Evolutionary conservation across 345 rosid species (phyloP), one percentile per base, ranked within the genome.

Genomic region (Gossypium thurberi): DNA sequence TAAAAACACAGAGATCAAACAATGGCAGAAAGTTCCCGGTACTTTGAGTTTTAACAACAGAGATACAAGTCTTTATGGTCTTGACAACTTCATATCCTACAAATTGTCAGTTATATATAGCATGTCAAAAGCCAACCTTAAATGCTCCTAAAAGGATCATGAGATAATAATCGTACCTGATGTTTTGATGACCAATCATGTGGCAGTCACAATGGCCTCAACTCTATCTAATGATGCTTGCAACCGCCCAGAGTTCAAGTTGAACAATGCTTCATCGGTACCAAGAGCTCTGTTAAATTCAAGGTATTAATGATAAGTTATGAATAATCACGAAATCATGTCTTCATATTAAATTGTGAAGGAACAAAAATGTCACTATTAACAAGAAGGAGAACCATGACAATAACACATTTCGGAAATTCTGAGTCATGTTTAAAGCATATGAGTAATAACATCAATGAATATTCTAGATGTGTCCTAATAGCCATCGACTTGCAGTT

Each of bases 191-290:
- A 17, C 17, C 25, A 42, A 50, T 83, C 77, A 72, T 20, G 74
- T 77, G 75, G 87, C 86, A 33, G 90, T 89, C 63, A 89, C 17
- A 77, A 94, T 89, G 56, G 93, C 83, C 81, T 92, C 97, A 65
- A 94, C 84, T 85, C 97, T 84, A 74, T 94, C 97, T 2, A 92
- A 81, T 2, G 98, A 90, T 42, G 98, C 98, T 63, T 88, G 85
- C 84, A 94, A 82, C 58, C 83, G 71, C 70, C 97, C 98, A 0
- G 97, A 81, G 81, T 82, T 78, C 97, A 92, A 82, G 85, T 92
- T 92, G 87, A 94, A 90, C 52, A 92, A 74, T 23, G 95, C 87
- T 76, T 92, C 97, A 50, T 79, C 87, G 6, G 89, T 75, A 61
- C 97, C 98, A 52, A 94, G 81, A 8, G 90, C 92, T 80, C 98